Evolutionary conservation across 306 rosid genomes (phyloP).

Genomic region (Acacia melanoxylon): DNA sequence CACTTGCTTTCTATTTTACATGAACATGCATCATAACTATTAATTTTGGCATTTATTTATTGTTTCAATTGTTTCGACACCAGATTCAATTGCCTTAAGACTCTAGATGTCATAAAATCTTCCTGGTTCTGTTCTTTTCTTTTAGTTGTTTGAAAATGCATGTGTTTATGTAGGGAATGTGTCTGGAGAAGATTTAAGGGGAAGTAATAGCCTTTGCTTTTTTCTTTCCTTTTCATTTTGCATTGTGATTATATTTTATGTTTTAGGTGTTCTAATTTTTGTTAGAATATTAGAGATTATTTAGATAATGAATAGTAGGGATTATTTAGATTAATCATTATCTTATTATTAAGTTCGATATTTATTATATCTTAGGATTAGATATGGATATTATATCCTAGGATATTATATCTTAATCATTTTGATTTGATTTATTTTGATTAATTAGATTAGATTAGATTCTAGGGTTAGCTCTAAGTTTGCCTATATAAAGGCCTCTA

Average conservation of each 20-base stretch:
- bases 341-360: too few relatives aligned
- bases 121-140: background rate
- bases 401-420: too few relatives aligned
- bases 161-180: background rate
- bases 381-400: too few relatives aligned
- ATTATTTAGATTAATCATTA: too few relatives aligned
- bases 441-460: too few relatives aligned
- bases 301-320: too few relatives aligned
- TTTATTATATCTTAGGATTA: too few relatives aligned
- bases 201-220: background rate
- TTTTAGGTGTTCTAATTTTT: background rate
- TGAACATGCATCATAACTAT: background rate
- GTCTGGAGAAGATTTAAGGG: background rate
- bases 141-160: background rate
- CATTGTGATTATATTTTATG: background rate
- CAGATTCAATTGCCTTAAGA: background rate
- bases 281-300: too few relatives aligned
- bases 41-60: background rate
- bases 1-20: background rate
- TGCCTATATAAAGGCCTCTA: too few relatives aligned
- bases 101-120: background rate
- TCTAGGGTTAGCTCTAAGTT: too few relatives aligned
- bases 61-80: slow-evolving; percentile 7
- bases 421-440: too few relatives aligned
- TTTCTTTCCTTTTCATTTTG: background rate